Base-by-base conservation (phyloP, 140 eudicot genomes). In the Erigeron philadelphicus region DNA sequence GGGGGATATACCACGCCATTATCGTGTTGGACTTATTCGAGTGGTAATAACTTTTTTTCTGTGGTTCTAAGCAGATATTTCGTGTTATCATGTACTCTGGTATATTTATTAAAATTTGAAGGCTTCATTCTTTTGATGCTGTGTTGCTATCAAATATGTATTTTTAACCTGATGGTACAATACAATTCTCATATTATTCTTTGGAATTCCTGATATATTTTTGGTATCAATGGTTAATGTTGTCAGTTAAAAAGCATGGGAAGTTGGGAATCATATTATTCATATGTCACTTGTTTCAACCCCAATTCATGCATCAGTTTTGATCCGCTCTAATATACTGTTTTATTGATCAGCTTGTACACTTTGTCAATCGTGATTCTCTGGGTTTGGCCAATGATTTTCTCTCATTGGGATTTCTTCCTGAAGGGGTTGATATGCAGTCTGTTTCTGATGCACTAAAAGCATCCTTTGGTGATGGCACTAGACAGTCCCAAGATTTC, bases 1-100 rank as follows among this genome's bases (percentile, higher is more conserved):
- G 98, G 98, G 98, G 15, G 88, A 92, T 68, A 92, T 92, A 48
- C 98, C 98, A 31, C 98, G 98, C 15, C 98, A 92, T 75, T 92
- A 80, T 62, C 96, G 96, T 11, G 96, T 92, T 69, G 98, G 98
- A 70, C 96, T 92, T 65, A 92, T 92, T 54, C 89, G 82, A 86
- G 91, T 92, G 95, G 98, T 92, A 78, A 72, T 84, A 42, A 40
- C 62, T 44, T 12, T 17, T 55, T 55, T 45, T 11, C 7, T 6
- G 19, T 58, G 7, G 12, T 1, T 31, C 38, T 31, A 31, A 31
- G 38, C 38, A 3, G 38, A 31, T 31, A 31, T 31, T 0, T 31
- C 38, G 5, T 4, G 4, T 31, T 31, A 31, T 2, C 3, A 31
- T 31, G 38, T 31, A 31, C 38, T 31, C 38, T 31, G 3, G 38